Evolutionary conservation across 78 protist species (phyloP).

Genomic region (Parvularia atlantis): DNA sequence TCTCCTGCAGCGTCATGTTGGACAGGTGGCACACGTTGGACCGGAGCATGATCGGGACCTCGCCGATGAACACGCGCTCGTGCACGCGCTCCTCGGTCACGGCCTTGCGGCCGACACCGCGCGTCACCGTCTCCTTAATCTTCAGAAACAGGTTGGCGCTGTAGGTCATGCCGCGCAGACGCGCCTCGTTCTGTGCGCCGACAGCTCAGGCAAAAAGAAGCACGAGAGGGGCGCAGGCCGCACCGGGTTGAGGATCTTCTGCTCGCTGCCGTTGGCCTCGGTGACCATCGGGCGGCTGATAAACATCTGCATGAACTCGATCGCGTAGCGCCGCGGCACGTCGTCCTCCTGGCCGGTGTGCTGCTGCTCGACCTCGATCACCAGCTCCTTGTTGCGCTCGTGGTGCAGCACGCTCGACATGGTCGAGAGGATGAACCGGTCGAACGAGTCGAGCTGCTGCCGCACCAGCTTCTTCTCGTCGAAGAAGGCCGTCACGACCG

Average conservation of each 20-base stretch:
- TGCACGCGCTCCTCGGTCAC: neutral
- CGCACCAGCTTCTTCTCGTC: slow-evolving; percentile 88
- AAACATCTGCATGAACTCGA: slow-evolving; percentile 31
- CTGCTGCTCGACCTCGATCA: neutral
- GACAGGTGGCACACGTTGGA: slow-evolving; percentile 78
- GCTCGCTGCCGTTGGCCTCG: slow-evolving; percentile 6
- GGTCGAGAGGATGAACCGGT: slow-evolving; percentile 75
- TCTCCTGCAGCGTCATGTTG: slow-evolving; percentile 21
- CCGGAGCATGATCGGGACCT: slow-evolving; percentile 95
- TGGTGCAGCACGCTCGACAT: slow-evolving; percentile 78
- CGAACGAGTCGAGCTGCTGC: slow-evolving; percentile 97
- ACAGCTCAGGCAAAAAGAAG: too few relatives aligned
- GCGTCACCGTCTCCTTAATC: neutral
- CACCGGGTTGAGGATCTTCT: slow-evolving; percentile 34
- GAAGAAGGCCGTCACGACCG: slow-evolving; percentile 80
- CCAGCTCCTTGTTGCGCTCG: slow-evolving; percentile 9
- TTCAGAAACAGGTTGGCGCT: neutral
- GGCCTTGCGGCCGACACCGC: neutral
- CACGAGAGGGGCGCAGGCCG: too few relatives aligned
- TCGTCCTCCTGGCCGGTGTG: neutral
- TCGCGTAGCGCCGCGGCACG: neutral
- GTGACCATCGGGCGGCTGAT: neutral
- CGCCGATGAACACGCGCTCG: slow-evolving; percentile 38
- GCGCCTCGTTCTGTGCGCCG: slow-evolving; percentile 93
- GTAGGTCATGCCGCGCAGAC: slow-evolving; percentile 91